phyloP scores from a whole-genome alignment of 1,284 basidiomycete genomes.

The Boletellus deceptivus region DNA sequence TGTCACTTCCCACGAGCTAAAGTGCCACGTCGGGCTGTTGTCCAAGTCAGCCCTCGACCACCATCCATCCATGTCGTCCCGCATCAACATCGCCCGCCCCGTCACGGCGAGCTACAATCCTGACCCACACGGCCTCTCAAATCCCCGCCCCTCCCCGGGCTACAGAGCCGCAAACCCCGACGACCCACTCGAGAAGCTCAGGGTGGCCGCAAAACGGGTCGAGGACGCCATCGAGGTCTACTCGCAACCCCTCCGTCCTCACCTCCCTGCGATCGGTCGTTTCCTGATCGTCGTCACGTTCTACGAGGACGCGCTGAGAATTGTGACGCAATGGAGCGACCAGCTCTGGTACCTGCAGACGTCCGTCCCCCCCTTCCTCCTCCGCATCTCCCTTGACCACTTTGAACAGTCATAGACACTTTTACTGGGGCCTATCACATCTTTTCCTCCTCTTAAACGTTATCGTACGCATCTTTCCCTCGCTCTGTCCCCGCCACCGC shows the following conservation, averaged over 20 bases:
- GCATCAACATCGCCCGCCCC: conserved; percentile 80
- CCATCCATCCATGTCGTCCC: conserved; percentile 64
- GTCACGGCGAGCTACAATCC: conserved; percentile 53
- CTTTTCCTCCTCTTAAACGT: conserved; percentile 92
- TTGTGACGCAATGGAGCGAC: conserved; percentile 92
- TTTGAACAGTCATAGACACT: conserved; percentile 76
- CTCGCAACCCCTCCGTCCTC: conserved; percentile 92
- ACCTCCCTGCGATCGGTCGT: conserved; percentile 92
- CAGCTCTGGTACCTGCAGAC: conserved; percentile 96
- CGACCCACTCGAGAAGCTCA: conserved; percentile 81
- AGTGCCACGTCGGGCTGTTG: conserved; percentile 14
- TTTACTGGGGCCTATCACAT: conserved; percentile 94
- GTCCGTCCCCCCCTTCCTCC: conserved; percentile 34
- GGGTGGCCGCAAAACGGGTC: conserved; percentile 72
- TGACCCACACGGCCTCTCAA: conserved; percentile 74
- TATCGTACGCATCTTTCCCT: conserved; percentile 58
- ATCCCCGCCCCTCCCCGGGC: conserved; percentile 62
- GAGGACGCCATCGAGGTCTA: conserved; percentile 94
- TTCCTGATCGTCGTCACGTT: conserved; percentile 99
- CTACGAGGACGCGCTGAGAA: conserved; percentile 93
- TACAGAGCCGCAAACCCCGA: conserved; percentile 78
- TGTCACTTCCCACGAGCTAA: conserved; percentile 12
- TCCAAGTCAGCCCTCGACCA: background rate
- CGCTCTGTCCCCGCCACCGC: background rate
- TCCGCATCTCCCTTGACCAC: background rate